Conservation (phyloP, 2,329 filamentous ascomycete genomes). For the Claviceps cyperi region DNA sequence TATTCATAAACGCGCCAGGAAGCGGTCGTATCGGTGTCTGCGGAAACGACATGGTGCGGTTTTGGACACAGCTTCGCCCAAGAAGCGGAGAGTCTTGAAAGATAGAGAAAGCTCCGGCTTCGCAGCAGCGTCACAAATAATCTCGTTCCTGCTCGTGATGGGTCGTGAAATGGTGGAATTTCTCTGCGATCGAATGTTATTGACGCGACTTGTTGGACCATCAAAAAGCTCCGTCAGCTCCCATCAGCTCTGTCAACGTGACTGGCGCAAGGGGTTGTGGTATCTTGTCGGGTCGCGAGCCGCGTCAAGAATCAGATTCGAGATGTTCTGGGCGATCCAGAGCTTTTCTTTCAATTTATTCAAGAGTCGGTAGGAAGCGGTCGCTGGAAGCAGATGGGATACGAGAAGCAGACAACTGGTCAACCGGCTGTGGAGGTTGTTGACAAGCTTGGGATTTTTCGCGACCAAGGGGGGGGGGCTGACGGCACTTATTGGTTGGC, state of each 20-base stretch:
- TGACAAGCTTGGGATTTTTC: conserved; percentile 7
- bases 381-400: background rate
- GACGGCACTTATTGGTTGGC: conserved; percentile 14
- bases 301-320: background rate
- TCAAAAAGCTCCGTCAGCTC: conserved; percentile 1
- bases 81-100: background rate
- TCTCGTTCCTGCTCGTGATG: background rate
- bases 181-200: background rate
- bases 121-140: conserved; percentile 1
- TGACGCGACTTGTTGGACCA: conserved; percentile 5
- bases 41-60: conserved; percentile 37
- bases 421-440: conserved; percentile 3
- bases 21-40: conserved; percentile 54
- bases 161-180: background rate
- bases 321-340: background rate
- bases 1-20: conserved; percentile 63
- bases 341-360: background rate
- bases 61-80: conserved; percentile 1
- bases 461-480: conserved; percentile 5
- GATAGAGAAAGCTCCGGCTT: background rate
- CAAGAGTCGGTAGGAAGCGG: background rate
- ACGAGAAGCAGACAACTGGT: background rate
- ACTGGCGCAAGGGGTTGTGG: background rate
- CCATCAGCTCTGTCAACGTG: background rate
- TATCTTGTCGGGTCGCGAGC: background rate